Evolutionary conservation across 2,329 filamentous ascomycete species (phyloP).

Genomic region (Peltaster fructicola): DNA sequence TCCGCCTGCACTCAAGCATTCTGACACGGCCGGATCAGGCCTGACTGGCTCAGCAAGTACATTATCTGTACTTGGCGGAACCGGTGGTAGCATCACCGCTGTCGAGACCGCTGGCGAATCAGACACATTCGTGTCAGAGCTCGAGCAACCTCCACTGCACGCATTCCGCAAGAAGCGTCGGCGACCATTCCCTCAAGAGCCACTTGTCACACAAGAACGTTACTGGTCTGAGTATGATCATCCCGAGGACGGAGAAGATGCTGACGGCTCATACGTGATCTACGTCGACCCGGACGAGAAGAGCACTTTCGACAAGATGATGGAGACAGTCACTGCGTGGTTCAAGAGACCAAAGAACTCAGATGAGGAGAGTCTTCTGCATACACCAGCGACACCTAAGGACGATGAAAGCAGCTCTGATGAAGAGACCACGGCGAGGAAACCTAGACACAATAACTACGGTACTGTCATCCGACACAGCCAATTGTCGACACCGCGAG

Average conservation of each 20-base stretch:
- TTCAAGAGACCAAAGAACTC: no score
- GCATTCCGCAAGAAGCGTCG: slow-evolving; percentile 27
- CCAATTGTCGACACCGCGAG: no score
- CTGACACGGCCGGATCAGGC: slow-evolving; percentile 7
- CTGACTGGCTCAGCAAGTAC: slow-evolving; percentile 9
- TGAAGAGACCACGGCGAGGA: slow-evolving; percentile 11
- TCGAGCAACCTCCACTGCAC: slow-evolving; percentile 22
- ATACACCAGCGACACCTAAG: slow-evolving; percentile 4
- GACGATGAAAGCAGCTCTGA: slow-evolving; percentile 17
- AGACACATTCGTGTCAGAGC: slow-evolving; percentile 19
- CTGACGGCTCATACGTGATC: slow-evolving; percentile 47
- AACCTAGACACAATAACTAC: slow-evolving; percentile 3
- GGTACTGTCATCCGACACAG: slow-evolving; percentile 2
- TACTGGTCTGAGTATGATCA: slow-evolving; percentile 87
- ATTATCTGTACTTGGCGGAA: slow-evolving; percentile 17
- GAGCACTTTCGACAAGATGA: slow-evolving; percentile 50
- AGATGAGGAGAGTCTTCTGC: slow-evolving; percentile 11
- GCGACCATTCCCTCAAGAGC: slow-evolving; percentile 14
- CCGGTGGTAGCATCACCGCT: slow-evolving; percentile 15
- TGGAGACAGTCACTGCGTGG: no score
- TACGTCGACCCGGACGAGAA: slow-evolving; percentile 54
- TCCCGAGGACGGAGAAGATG: slow-evolving; percentile 48
- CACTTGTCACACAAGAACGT: slow-evolving; percentile 12
- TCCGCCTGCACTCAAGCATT: slow-evolving; percentile 16
- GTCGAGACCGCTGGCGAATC: slow-evolving; percentile 16